Base-by-base conservation (phyloP, 345 rosid species). In the Trapa incisa region DNA sequence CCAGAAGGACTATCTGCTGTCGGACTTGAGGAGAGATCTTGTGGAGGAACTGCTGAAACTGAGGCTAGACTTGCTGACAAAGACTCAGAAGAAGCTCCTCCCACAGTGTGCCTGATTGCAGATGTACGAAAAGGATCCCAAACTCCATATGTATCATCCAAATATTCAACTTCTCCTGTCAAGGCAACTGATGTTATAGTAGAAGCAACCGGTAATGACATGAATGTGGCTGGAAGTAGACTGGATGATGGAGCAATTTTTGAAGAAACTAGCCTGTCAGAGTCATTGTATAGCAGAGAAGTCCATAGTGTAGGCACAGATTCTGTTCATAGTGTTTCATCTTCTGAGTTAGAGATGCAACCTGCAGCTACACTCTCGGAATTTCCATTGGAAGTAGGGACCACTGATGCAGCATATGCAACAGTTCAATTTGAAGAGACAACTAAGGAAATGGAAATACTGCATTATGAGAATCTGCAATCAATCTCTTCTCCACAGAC, bases 141-240 rank as follows among this genome's bases (percentile, higher is more conserved):
- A 38, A 52, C 29, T 8, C 37, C 50, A 29, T 36, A 50, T 39
- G 63, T 13, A 39, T 36, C 38, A 39, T 47, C 36, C 5, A 33
- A 37, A 16, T 17, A 7, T 53, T 68, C 64, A 22, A 42, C 10
- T 12, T 29, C 41, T 68, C 70, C 64, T n/a, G 64, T 61, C 41
- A 64, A 54, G 35, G 8, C 36, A n/a, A 33, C 33, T n/a, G 22
- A 11, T 38, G 70, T 32, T n/a, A 68, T 43, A 33, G 65, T 38
- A 58, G 70, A 53, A 54, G 57, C 52, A 68, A 42, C 70, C 48
- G 53, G n/a, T 5, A 56, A 68, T 39, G 22, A 68, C 47, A 61
- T 42, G 38, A 53, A 53, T 37, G 63, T 22, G 64, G 43, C 22
- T 0, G 42, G 43, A 54, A 57, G 54, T 17, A 33, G 36, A 15